Percentiles rank a stretch among this genome's conserved stretches.
Evolutionary conservation across 176 grass and related monocot species (phyloP).

Genomic region (Oryza glumipatula): DNA sequence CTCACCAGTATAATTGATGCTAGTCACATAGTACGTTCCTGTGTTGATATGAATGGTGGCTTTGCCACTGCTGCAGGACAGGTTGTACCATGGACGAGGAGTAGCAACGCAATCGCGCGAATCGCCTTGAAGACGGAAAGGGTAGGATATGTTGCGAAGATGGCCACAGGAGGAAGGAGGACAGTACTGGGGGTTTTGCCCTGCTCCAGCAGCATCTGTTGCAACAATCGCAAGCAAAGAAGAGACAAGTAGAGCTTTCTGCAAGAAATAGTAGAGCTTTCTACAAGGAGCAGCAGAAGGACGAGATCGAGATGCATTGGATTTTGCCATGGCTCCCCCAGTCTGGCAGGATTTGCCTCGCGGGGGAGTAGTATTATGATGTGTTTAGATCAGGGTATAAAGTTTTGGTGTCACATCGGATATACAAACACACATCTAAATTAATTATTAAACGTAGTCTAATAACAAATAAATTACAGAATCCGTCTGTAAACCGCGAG

Average conservation of each 20-base stretch:
- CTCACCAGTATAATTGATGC: background rate
- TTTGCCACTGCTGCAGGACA: background rate
- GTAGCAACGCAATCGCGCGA: background rate
- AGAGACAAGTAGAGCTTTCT: background rate
- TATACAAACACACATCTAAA: no score
- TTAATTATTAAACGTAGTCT: no score
- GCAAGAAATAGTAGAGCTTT: background rate
- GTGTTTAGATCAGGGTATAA: no score
- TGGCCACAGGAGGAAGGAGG: slow-evolving; percentile 44
- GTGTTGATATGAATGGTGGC: slow-evolving; percentile 30
- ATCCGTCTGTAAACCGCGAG: no score
- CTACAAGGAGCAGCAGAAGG: background rate
- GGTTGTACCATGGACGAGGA: background rate
- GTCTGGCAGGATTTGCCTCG: no score
- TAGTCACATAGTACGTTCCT: background rate
- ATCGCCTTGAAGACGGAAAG: slow-evolving; percentile 41
- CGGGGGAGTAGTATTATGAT: no score
- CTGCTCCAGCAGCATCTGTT: background rate
- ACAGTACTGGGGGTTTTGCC: background rate
- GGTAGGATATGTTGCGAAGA: background rate
- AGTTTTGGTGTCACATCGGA: no score
- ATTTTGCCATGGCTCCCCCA: background rate
- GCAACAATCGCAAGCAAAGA: slow-evolving; percentile 20
- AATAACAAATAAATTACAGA: no score
- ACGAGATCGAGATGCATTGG: background rate